Conservation (phyloP, 1,284 basidiomycete species). For the Hemileia vastatrix region DNA sequence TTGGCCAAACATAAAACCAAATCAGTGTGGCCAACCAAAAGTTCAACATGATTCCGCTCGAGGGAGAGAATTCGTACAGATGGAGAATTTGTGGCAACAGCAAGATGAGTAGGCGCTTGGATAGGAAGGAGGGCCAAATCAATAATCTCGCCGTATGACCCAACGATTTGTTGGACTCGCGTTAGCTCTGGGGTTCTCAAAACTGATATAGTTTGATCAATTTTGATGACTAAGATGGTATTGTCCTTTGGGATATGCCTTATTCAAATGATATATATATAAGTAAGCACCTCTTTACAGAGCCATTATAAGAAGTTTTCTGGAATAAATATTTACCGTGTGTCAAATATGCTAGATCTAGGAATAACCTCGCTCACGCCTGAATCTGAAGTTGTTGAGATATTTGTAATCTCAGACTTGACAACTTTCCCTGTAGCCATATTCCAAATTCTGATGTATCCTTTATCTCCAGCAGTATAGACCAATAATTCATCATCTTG, state of each 20-base stretch:
- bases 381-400: neutral
- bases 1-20: conserved; percentile 79
- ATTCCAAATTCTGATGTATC: conserved; percentile 73
- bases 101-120: conserved; percentile 56
- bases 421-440: conserved; percentile 55
- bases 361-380: no score
- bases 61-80: conserved; percentile 73
- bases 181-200: conserved; percentile 59
- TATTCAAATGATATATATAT: neutral
- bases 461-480: conserved; percentile 82
- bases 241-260: conserved; percentile 13
- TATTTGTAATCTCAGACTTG: conserved; percentile 9
- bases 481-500: conserved; percentile 47
- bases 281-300: neutral
- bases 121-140: conserved; percentile 63
- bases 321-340: conserved; percentile 5
- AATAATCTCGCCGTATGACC: conserved; percentile 97
- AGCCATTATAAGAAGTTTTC: neutral
- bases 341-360: conserved; percentile 13
- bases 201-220: conserved; percentile 92
- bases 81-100: conserved; percentile 90
- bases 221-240: conserved; percentile 72
- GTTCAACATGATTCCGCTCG: conserved; percentile 61
- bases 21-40: conserved; percentile 78
- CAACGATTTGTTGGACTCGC: conserved; percentile 75